These are phyloP conservation scores for Paecilomyces dactylethromorphus DNA, from an alignment of 2,329 filamentous ascomycete species.

Conservation along the genomic window DNA sequence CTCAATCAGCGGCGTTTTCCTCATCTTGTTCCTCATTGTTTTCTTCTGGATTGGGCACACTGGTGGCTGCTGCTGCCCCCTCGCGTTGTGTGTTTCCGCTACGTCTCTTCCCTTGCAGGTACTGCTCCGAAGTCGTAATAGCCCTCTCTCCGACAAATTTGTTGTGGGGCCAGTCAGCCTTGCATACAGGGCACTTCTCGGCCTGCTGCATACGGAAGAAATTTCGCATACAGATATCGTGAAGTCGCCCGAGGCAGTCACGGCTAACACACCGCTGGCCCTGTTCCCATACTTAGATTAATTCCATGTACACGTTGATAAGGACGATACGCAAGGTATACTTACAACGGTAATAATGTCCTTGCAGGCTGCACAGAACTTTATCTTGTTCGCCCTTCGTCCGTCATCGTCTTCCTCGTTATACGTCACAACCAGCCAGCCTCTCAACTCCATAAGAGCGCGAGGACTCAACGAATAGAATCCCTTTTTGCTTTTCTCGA, in stretches of 20 bases:
- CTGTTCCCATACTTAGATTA: slow-evolving; percentile 18
- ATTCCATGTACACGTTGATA: not conserved
- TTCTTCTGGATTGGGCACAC: not conserved
- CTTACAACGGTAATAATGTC: slow-evolving; percentile 73
- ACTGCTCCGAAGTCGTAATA: slow-evolving; percentile 23
- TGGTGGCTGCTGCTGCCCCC: not conserved
- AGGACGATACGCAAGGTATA: slow-evolving; percentile 7
- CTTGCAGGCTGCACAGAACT: slow-evolving; percentile 79
- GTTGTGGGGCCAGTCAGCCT: slow-evolving; percentile 45
- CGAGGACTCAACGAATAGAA: slow-evolving; percentile 74
- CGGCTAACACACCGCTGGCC: slow-evolving; percentile 68
- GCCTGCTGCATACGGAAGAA: slow-evolving; percentile 63
- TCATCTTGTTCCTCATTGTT: not conserved
- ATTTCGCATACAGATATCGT: slow-evolving; percentile 67
- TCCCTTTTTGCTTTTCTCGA: slow-evolving; percentile 64
- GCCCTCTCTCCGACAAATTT: slow-evolving; percentile 50
- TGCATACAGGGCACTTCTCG: slow-evolving; percentile 58
- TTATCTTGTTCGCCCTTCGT: slow-evolving; percentile 61
- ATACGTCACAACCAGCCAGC: slow-evolving; percentile 82
- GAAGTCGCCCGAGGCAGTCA: slow-evolving; percentile 64
- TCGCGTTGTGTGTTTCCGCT: slow-evolving; percentile 10
- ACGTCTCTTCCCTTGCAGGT: slow-evolving; percentile 18
- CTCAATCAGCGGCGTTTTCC: not conserved
- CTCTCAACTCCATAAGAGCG: slow-evolving; percentile 74
- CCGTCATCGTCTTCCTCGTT: slow-evolving; percentile 63